These are phyloP conservation scores for Cadophora luteo-olivacea DNA, from an alignment of 2,329 filamentous ascomycete species.

Conservation along the genomic window DNA sequence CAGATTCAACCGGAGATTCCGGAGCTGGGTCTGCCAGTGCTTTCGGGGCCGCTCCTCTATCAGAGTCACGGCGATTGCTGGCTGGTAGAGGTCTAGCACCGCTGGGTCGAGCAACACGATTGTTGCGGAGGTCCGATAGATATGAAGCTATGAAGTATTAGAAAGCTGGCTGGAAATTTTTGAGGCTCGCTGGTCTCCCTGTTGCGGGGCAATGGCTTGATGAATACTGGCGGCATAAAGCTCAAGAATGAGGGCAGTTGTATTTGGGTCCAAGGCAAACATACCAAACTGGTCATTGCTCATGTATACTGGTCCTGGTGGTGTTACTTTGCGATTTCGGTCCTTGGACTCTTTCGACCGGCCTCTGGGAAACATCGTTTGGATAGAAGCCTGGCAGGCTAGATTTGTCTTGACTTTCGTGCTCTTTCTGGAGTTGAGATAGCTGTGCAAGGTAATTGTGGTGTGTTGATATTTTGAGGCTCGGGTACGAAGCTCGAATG, in stretches of 20 bases:
- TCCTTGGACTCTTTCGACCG: slow-evolving; percentile 46
- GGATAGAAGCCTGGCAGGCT: background rate
- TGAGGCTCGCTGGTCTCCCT: background rate
- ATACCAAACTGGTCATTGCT: slow-evolving; percentile 71
- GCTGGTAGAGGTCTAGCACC: slow-evolving; percentile 71
- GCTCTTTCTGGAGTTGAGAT: background rate
- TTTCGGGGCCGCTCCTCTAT: slow-evolving; percentile 48
- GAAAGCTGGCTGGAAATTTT: slow-evolving; percentile 8
- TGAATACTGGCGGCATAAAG: too few species aligned
- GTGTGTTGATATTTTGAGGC: background rate
- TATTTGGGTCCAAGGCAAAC: slow-evolving; percentile 31
- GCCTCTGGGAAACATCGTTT: slow-evolving; percentile 40
- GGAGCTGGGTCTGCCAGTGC: slow-evolving; percentile 25
- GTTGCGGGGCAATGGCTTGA: background rate
- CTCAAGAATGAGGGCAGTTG: background rate
- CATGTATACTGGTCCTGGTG: slow-evolving; percentile 70
- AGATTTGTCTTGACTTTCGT: background rate
- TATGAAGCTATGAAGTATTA: slow-evolving; percentile 63
- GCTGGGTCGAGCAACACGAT: slow-evolving; percentile 70
- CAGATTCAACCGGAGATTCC: slow-evolving; percentile 31
- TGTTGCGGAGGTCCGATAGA: slow-evolving; percentile 73
- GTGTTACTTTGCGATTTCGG: slow-evolving; percentile 59
- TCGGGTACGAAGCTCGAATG: slow-evolving; percentile 3
- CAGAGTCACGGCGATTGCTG: slow-evolving; percentile 42
- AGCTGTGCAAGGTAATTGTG: background rate